A percentile compares a stretch with the other conserved stretches of the same genome.
phyloP scores from a whole-genome alignment of 2,329 filamentous ascomycete species.

The Xylaria sp. region DNA sequence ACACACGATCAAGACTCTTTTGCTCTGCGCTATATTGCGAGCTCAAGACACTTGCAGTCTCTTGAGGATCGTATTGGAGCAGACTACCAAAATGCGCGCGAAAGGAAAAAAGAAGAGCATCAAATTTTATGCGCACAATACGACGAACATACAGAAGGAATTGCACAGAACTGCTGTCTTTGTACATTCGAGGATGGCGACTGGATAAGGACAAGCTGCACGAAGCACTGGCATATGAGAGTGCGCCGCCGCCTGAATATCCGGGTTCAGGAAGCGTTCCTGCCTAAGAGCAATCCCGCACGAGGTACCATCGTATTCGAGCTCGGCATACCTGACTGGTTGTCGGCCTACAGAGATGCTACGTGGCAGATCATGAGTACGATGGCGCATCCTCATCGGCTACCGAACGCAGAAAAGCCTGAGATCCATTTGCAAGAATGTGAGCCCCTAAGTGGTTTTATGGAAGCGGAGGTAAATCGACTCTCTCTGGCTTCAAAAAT shows the following conservation, averaged over 20 bases:
- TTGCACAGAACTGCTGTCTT: conserved; percentile 50
- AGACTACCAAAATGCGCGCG: conserved; percentile 32
- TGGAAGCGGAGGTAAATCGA: not conserved
- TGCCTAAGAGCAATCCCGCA: conserved; percentile 54
- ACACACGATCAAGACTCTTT: conserved; percentile 56
- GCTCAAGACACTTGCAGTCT: conserved; percentile 43
- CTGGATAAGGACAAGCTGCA: conserved; percentile 53
- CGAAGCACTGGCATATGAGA: conserved; percentile 56
- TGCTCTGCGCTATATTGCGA: conserved; percentile 58
- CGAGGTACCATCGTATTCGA: conserved; percentile 64
- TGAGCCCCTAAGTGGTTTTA: conserved; percentile 33
- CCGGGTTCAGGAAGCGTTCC: conserved; percentile 59
- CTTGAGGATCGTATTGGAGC: conserved; percentile 37
- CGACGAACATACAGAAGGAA: conserved; percentile 51
- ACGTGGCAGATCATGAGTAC: conserved; percentile 60
- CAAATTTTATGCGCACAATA: conserved; percentile 31
- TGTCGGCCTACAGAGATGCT: conserved; percentile 62
- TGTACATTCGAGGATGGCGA: conserved; percentile 45
- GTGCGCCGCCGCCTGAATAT: conserved; percentile 56
- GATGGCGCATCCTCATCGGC: conserved; percentile 49
- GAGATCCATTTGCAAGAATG: conserved; percentile 41
- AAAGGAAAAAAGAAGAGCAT: conserved; percentile 37
- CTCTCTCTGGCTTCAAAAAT: conserved; percentile 48
- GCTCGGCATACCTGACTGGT: conserved; percentile 56
- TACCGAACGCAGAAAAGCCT: conserved; percentile 19